Evolutionary conservation across 768 basidiomycete genomes (phyloP).

Genomic region (Lentinula raphanica): DNA sequence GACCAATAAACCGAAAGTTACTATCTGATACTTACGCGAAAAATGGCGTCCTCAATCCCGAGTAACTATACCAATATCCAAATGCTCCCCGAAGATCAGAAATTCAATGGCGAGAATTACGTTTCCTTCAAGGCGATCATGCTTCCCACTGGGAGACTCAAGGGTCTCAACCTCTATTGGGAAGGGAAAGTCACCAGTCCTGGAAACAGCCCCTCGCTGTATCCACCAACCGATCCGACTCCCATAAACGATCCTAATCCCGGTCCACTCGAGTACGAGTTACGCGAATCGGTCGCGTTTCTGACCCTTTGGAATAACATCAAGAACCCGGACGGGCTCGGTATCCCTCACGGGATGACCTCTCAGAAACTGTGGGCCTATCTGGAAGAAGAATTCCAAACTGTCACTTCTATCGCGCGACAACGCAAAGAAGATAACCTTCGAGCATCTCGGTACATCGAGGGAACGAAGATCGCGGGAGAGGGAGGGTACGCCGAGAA

Average conservation of each 20-base stretch:
- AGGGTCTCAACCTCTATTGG: constrained; percentile 1
- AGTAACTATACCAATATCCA: constrained; percentile 1
- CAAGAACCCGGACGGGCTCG: no score
- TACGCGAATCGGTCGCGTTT: no score
- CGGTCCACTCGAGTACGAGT: no score
- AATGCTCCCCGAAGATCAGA: not conserved
- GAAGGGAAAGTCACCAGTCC: not conserved
- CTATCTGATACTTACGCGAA: not conserved
- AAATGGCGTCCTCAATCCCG: not conserved
- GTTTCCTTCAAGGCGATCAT: not conserved
- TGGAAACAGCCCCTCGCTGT: not conserved
- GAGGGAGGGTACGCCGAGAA: no score
- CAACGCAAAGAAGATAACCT: not conserved
- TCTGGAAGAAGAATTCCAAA: not conserved
- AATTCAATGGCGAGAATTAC: constrained; percentile 5
- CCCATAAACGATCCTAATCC: no score
- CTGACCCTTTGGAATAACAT: no score
- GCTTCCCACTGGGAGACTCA: not conserved
- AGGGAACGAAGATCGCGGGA: no score
- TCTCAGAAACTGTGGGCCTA: not conserved
- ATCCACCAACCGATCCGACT: not conserved
- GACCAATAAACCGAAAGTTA: not conserved
- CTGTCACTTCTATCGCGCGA: not conserved
- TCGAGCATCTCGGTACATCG: no score
- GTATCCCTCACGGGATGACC: not conserved